A percentile compares a stretch with the other conserved stretches of the same genome.
These are phyloP conservation scores for Rhynchosporium agropyri DNA, from an alignment of 2,329 filamentous ascomycete genomes.

Conservation along the genomic window DNA sequence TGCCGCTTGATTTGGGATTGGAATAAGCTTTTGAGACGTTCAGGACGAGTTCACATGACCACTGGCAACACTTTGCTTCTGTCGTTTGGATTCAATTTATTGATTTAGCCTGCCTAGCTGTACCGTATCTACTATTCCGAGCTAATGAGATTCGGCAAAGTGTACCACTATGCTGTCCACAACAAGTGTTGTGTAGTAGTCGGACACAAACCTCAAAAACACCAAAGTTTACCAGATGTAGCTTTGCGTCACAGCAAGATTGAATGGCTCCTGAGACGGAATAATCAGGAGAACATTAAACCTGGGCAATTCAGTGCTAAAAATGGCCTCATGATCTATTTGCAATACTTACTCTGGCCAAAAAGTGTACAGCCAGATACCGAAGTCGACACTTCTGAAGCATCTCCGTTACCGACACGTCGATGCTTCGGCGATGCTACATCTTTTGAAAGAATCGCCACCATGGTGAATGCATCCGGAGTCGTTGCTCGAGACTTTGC, in stretches of 20 bases:
- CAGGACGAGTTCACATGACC: conserved; percentile 16
- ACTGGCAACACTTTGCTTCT: conserved; percentile 10
- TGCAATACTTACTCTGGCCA: not conserved
- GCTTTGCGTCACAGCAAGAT: not conserved
- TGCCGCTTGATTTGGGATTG: conserved; percentile 11
- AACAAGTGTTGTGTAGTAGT: conserved; percentile 1
- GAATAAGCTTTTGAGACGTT: conserved; percentile 12
- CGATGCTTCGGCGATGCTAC: not conserved
- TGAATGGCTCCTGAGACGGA: not conserved
- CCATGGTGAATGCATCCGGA: not conserved
- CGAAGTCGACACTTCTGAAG: not conserved
- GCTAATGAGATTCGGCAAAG: not conserved
- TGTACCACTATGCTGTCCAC: not conserved
- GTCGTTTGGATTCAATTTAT: not conserved
- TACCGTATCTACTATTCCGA: not conserved
- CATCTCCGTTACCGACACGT: not conserved
- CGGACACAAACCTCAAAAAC: no score
- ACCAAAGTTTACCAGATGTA: not conserved
- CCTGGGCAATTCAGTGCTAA: not conserved
- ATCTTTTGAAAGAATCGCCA: not conserved
- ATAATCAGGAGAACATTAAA: not conserved
- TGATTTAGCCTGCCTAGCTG: not conserved
- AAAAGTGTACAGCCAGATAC: not conserved
- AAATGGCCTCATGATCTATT: not conserved
- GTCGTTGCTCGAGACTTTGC: not conserved